Base-by-base conservation (phyloP, 108 stramenopile genomes). In the Cyclotella kingstonii region DNA sequence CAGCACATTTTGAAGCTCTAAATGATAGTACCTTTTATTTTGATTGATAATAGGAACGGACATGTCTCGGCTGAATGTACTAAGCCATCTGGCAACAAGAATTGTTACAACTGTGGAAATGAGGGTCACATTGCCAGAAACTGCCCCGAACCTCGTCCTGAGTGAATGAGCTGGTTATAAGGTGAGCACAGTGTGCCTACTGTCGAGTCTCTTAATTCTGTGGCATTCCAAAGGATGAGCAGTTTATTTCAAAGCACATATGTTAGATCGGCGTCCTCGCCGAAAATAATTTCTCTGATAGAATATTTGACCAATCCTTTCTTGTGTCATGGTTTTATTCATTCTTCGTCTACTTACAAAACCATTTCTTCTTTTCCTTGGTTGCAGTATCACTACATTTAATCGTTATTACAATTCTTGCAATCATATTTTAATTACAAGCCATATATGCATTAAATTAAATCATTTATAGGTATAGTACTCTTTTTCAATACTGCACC, bases 21-120 rank as follows among this genome's bases (percentile, higher is more conserved):
- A 14, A 15, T 2, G 19, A 2, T 43, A 5, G 23, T 14, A n/a
- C n/a, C 5, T 23, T 42, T 41, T 26, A 57, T 28, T 27, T 5
- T 2, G 5, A 42, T 29, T 5, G 14, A 21, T 50, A 3, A 25
- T 5, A 21, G 4, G 27, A 28, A 5, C 39, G 84, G 84, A 5
- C 84, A 89, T 65, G 77, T 85, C 48, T 78, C 81, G 33, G 75
- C 77, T 1, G 87, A 89, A 31, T 88, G 87, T 53, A 65, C 71
- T 35, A 77, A 66, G 29, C 82, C 87, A 29, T 61, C 80, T 22
- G 82, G 82, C 18, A 84, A 85, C 71, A 86, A 85, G 55, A 73
- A 78, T 21, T 91, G 90, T 57, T 91, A 86, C 80, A 87, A 91
- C 50, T 87, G 90, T 61, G 86, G 84, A 18, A 27, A 76, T 45